Base-by-base conservation (phyloP, 2,329 filamentous ascomycete species). In the Trichoderma sp. region DNA sequence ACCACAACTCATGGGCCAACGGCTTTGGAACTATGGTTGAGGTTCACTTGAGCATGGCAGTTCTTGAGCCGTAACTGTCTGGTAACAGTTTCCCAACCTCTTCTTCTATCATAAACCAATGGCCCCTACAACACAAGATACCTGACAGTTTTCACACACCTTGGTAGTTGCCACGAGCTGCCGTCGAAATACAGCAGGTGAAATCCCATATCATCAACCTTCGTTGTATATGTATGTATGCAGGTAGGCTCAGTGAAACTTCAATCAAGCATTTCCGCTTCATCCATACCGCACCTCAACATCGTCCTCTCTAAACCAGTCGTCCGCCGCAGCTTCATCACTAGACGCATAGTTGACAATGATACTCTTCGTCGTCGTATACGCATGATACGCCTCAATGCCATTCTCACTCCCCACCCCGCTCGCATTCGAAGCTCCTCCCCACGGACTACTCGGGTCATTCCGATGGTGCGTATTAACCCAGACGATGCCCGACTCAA, bases 341-440 rank as follows among this genome's bases (percentile, higher is more conserved):
- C 76, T 76, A 0, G 81, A 80, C 0, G 86, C 88, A 69, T 89
- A 91, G 72, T 90, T 92, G 67, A 92, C 83, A 34, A 90, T 85
- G 0, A 85, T 88, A 72, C 88, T 90, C 77, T 89, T 90, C 14
- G 82, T 82, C 39, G 72, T 83, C 0, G 85, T 86, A 69, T 87
- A 88, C 0, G 82, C 81, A 57, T 83, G 78, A 69, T 85, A 88
- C 0, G 87, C 85, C 71, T 89, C 89, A 0, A 87, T 69, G 0
- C 89, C 89, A 71, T 92, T 91, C 78, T 92, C 90, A 67, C 88
- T 91, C 1, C 89, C 89, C 0, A 91, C 82, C 1, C 89, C 89
- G 68, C 85, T 88, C 1, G 83, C 81, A 43, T 78, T 79, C 69
- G 87, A 86, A 34, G 84, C 79, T 1, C 88, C 87, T 28, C 89